Conservation (phyloP, 2,329 filamentous ascomycete genomes). For the Aspergillus sp. region DNA sequence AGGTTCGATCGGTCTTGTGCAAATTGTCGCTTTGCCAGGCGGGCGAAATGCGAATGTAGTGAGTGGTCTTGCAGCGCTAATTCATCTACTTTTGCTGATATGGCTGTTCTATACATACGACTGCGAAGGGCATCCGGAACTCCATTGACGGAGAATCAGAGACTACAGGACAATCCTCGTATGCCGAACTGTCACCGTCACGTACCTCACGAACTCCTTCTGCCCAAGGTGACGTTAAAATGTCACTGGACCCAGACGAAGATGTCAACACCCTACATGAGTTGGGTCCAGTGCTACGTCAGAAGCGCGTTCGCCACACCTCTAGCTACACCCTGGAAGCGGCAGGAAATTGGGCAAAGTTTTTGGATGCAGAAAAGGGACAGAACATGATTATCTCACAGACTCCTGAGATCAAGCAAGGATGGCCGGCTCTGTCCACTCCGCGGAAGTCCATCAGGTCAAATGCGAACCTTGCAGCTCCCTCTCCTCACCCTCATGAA, state of each 20-base stretch:
- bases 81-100: neutral
- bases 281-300: neutral
- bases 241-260: neutral
- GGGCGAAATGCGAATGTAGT: constrained; percentile 1
- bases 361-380: no score
- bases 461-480: neutral
- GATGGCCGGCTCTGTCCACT: neutral
- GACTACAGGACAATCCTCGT: no score
- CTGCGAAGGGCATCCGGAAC: no score
- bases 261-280: no score
- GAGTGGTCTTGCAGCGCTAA: neutral
- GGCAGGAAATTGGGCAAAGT: no score
- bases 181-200: no score
- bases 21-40: constrained; percentile 7
- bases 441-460: no score
- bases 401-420: neutral
- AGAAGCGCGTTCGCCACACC: neutral
- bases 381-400: no score
- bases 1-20: constrained; percentile 5
- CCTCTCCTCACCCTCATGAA: constrained; percentile 1
- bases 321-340: no score
- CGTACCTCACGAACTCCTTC: no score
- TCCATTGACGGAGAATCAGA: no score
- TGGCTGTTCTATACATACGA: no score
- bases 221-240: neutral